Base-by-base conservation (phyloP, 116 monocot genomes). In the Phalaenopsis hybrid region DNA sequence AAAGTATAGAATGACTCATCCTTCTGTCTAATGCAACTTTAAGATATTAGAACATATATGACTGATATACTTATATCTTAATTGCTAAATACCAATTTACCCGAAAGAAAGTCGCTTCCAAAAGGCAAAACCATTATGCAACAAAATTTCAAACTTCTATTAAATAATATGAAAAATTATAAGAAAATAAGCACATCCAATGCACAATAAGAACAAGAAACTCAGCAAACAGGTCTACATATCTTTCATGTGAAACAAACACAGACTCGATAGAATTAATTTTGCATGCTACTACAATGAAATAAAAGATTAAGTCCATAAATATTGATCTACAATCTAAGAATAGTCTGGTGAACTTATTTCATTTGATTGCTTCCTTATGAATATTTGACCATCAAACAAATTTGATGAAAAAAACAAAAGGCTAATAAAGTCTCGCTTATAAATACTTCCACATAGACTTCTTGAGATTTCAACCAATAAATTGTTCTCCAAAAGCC, bases 1-100 rank as follows among this genome's bases (percentile, higher is more conserved):
- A 97, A 75, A 61, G 97, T 97, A 81, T 97, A 97, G 86, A 94
- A 94, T 1, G 94, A 97, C 82, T 97, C 97, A 74, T 97, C 93
- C 86, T 97, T 94, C 94, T 94, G 86, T 78, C 81, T 43, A 85
- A 41, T n/a, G 12, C 23, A 78, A 65, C 31, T 57, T 52, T 33
- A 43, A 61, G 13, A 81, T 20, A 75, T 75, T 75, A 75, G 45
- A 31, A 12, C 18, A 75, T 31, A 20, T 18, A 72, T 31, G 6
- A 75, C n/a, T 0, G 17, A 75, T 20, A 46, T 45, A 20, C 33
- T 70, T 28, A 28, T 28, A 28, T 28, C 28, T 28, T 28, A 67
- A 67, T 67, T 9, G 4, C 15, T 1, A 70, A 70, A 34, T 3
- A 70, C 12, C 34, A 70, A 70, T 33, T 70, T 33, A 70, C 0